Evolutionary conservation across 352 stramenopile species (phyloP).

Genomic region (Phytophthora constricta): DNA sequence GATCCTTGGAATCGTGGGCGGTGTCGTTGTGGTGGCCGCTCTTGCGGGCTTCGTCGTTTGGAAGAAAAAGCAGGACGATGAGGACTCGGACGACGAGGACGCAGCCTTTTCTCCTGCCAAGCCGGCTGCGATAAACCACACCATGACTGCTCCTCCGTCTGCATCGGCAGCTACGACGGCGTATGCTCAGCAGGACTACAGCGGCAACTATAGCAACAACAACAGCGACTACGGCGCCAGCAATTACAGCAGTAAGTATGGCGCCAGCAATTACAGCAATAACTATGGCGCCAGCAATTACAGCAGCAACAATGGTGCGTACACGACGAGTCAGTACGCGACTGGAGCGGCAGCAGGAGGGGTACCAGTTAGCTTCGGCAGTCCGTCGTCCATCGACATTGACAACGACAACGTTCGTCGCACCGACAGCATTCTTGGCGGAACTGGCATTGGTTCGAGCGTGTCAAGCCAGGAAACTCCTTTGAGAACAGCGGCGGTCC

Average conservation of each 20-base stretch:
- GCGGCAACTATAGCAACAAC: constrained; percentile 21
- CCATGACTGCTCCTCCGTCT: constrained; percentile 27
- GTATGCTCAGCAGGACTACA: constrained; percentile 37
- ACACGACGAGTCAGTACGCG: constrained; percentile 35
- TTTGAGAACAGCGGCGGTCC: constrained; percentile 45
- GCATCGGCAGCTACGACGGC: constrained; percentile 29
- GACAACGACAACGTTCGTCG: constrained; percentile 31
- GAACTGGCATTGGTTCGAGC: constrained; percentile 34
- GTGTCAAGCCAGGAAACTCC: constrained; percentile 27
- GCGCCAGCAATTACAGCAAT: constrained; percentile 15
- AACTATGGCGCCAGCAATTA: constrained; percentile 28
- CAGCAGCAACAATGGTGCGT: neutral
- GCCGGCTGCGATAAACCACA: constrained; percentile 19
- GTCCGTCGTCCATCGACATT: constrained; percentile 55
- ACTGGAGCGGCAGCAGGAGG: constrained; percentile 11
- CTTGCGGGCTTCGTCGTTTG: constrained; percentile 66
- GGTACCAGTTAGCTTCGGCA: constrained; percentile 50
- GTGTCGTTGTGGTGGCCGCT: constrained; percentile 48
- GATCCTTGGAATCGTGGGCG: constrained; percentile 59
- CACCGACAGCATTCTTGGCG: constrained; percentile 54
- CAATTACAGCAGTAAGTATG: constrained; percentile 23
- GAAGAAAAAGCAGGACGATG: constrained; percentile 63
- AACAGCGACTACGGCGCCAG: constrained; percentile 9
- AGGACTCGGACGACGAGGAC: constrained; percentile 69
- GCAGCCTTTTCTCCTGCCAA: constrained; percentile 38